Evolutionary conservation across 176 grass and related monocot genomes (phyloP).

Genomic region (Stipa capillata): DNA sequence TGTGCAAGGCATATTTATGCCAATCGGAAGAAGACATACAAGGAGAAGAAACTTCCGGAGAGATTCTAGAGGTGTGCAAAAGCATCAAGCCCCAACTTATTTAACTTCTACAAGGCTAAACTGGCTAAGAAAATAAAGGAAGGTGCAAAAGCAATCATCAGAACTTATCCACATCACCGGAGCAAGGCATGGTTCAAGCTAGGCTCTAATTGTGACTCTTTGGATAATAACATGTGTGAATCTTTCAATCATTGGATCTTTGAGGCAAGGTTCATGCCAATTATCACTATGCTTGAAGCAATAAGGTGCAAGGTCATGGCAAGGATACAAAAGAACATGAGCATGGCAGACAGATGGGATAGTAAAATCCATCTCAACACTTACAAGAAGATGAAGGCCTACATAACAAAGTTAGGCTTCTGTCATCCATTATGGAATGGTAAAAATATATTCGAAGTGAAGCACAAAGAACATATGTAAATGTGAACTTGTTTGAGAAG

Average conservation of each 20-base stretch:
- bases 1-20: too few relatives aligned
- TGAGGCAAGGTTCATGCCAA: neutral
- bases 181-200: neutral
- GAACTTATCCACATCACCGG: neutral
- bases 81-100: too few relatives aligned
- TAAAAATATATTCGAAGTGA: neutral
- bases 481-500: neutral
- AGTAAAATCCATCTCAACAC: neutral
- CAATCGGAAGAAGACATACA: too few relatives aligned
- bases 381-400: neutral
- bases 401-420: neutral
- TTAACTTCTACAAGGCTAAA: too few relatives aligned
- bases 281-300: neutral
- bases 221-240: neutral
- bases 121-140: too few relatives aligned
- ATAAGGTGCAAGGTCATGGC: neutral
- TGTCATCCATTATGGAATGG: neutral
- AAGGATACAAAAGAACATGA: neutral
- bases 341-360: neutral
- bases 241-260: neutral
- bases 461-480: neutral
- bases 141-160: neutral
- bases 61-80: too few relatives aligned
- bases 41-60: too few relatives aligned
- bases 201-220: neutral